Evolutionary conservation across 1,284 basidiomycete species (phyloP).

Genomic region (Marasmius oreades): DNA sequence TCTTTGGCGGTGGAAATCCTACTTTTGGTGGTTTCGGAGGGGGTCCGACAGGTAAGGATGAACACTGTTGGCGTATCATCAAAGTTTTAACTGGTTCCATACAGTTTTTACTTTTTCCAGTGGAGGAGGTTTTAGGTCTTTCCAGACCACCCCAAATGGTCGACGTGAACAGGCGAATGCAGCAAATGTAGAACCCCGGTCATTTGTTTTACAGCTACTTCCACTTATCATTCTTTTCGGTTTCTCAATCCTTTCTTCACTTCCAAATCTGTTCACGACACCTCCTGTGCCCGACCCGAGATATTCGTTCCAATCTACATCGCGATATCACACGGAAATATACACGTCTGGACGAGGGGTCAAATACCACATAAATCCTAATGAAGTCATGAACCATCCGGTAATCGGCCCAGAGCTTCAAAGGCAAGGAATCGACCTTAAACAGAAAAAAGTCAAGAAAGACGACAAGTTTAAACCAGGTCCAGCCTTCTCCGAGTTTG

Average conservation of each 20-base stretch:
- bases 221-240: conserved; percentile 83
- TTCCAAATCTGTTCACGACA: conserved; percentile 75
- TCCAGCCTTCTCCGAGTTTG: conserved; percentile 53
- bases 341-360: conserved; percentile 68
- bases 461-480: conserved; percentile 28
- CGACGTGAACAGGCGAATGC: conserved; percentile 21
- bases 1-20: conserved; percentile 80
- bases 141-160: conserved; percentile 34
- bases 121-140: conserved; percentile 71
- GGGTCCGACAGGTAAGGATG: conserved; percentile 43
- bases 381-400: conserved; percentile 78
- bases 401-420: conserved; percentile 68
- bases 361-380: conserved; percentile 83
- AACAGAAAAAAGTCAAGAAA: conserved; percentile 25
- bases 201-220: conserved; percentile 78
- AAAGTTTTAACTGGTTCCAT: conserved; percentile 4
- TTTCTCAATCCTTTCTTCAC: conserved; percentile 82
- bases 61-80: conserved; percentile 13
- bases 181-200: conserved; percentile 51
- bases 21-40: conserved; percentile 45
- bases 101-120: conserved; percentile 78
- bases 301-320: conserved; percentile 68
- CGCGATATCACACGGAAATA: conserved; percentile 61
- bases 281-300: conserved; percentile 73
- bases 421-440: conserved; percentile 41